Conservation (phyloP, 2,329 filamentous ascomycete genomes). For the Aspergillus unguis region DNA sequence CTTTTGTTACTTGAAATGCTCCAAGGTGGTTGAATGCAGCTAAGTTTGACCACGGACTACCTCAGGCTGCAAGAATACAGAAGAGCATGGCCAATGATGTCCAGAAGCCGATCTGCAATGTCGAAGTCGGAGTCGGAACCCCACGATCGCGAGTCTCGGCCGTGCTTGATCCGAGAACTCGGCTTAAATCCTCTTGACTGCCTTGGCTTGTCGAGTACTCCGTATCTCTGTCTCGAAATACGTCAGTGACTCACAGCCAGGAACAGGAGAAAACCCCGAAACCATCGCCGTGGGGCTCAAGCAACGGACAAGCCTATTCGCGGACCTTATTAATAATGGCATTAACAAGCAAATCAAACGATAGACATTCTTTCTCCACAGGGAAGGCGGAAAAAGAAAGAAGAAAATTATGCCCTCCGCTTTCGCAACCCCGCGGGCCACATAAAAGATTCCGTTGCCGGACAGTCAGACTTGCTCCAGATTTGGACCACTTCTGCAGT, state of each 20-base stretch:
- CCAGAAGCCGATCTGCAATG: no score
- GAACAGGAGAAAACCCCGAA: background rate
- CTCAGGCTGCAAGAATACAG: no score
- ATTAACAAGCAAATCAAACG: background rate
- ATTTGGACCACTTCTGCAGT: constrained; percentile 10
- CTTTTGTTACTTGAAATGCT: no score
- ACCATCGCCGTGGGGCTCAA: background rate
- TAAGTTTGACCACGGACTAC: no score
- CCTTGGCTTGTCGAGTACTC: no score
- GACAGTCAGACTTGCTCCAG: constrained; percentile 14
- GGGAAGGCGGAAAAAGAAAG: constrained; percentile 19
- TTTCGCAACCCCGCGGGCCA: constrained; percentile 28
- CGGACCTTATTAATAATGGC: constrained; percentile 5
- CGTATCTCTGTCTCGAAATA: background rate
- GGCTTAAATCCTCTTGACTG: no score
- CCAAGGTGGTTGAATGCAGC: no score
- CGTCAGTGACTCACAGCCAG: background rate
- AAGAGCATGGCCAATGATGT: no score
- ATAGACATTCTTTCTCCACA: constrained; percentile 15
- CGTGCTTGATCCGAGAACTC: no score
- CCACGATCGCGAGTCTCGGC: no score
- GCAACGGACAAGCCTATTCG: background rate
- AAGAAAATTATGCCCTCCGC: constrained; percentile 22
- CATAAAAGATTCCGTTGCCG: constrained; percentile 23
- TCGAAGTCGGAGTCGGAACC: no score